Evolutionary conservation across 1,139 yeast species (phyloP), one percentile per base, ranked within the genome.

Genomic region (Hyphopichia fennica): DNA sequence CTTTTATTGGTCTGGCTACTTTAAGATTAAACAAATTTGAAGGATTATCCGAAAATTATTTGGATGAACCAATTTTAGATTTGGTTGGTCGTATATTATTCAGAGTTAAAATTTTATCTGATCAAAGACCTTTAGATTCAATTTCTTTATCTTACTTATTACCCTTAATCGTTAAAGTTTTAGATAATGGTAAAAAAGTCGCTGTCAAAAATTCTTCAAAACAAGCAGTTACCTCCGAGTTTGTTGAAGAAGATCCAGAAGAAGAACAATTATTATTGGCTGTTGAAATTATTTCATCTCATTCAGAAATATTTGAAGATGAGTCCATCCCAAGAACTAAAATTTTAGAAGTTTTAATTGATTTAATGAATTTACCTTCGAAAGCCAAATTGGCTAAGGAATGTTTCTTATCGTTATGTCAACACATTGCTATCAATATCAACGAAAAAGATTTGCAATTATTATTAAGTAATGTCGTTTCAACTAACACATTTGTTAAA

Each of bases 231-330:
- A 78, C 72, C 45, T 77, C 80, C 34, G 96, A 79, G 58, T 87
- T 79, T 67, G 80, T 72, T 29, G 85, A 84, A 47, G 95, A 87
- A 57, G 95, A 87, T 47, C 87, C 86, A 22, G 87, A 86, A 54
- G 98, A 91, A 60, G 98, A 91, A 60, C 95, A 88, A 52, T 67
- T 89, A 38, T 65, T 87, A 44, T 68, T 93, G 45, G 87, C 93
- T 0, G 65, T 91, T 49, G 96, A 90, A 54, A 82, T 90, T 39
- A 70, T 93, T 34, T 72, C 88, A 0, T 74, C 81, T 11, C 96
- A 91, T 57, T 81, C 91, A 14, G 95, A 84, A 51, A 79, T 77
- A 17, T 86, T 89, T 56, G 81, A 76, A 47, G 83, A 84, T 53
- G 74, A 75, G 0, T 63, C 77, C 1, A 80, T 89, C 41, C 95